Evolutionary conservation across 176 grass and related monocot species (phyloP), one percentile per base, ranked within the genome.

Genomic region (Raddia guianensis): DNA sequence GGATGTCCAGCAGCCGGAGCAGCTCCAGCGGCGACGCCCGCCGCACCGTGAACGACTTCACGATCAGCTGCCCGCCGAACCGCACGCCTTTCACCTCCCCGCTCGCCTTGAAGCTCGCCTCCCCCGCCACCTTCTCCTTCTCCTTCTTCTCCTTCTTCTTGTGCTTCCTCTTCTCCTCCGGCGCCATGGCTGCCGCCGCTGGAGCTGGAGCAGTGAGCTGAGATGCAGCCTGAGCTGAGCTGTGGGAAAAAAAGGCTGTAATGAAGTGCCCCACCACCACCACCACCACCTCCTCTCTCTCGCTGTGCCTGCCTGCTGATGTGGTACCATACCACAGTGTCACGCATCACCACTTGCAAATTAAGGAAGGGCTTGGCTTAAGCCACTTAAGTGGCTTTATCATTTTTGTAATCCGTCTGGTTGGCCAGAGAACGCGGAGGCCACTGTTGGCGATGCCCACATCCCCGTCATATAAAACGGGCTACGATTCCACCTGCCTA

Each of bases 41-140:
- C 3, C 95, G 92, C 73, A 98, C 95, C 48, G 95, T 98, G 88
- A 98, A 95, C 61, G 95, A 98, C 79, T 93, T 94, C 20, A 98
- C 92, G 44, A 98, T 90, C 80, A 98, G 93, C 81, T 98, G 95
- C 33, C 90, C 90, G 11, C 95, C 92, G 75, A 98, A 98, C 7
- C 95, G 86, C 77, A 98, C 77, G 46, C 95, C 95, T 80, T 98
- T 95, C 47, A 93, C 88, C 74, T 98, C 95, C 19, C 63, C 75
- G 90, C 92, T 84, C 12, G 95, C 81, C 84, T 89, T 95, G 95
- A 98, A 98, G 80, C 91, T 90, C 49, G 83, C 80, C 73, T 86
- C 74, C 58, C 85, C 90, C 8, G 79, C 49, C 51, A 32, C 16
- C 68, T 85, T 14, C 50, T 82, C 14, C 79, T 87, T 66, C 54